phyloP scores from a whole-genome alignment of 148 eudicot genomes.

The Pouteria glomerata region DNA sequence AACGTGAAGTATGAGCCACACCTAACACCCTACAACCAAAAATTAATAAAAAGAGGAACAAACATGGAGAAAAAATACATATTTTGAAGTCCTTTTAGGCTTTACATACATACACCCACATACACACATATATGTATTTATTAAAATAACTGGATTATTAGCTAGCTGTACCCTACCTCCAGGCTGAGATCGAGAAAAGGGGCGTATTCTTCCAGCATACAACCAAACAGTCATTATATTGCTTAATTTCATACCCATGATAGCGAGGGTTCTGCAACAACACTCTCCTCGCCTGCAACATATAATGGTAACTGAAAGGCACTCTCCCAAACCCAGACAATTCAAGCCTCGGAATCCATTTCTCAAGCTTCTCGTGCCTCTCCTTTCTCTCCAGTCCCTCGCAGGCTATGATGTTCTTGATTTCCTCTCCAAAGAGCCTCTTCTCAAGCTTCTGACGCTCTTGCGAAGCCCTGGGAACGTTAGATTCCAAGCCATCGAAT shows the following conservation, averaged over 20 bases:
- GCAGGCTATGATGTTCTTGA: constrained; percentile 58
- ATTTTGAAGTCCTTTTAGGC: too few relatives aligned
- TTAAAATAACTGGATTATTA: too few relatives aligned
- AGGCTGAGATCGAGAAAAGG: constrained; percentile 51
- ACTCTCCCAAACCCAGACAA: constrained; percentile 43
- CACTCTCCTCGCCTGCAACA: constrained; percentile 39
- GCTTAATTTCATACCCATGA: constrained; percentile 42
- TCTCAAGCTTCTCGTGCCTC: constrained; percentile 68
- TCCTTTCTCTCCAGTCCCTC: constrained; percentile 54
- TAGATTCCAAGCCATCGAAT: constrained; percentile 59
- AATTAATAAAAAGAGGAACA: too few relatives aligned
- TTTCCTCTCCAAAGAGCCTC: constrained; percentile 58
- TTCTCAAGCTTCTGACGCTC: constrained; percentile 63
- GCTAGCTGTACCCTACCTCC: constrained; percentile 47
- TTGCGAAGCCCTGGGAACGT: constrained; percentile 26
- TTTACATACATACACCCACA: too few relatives aligned
- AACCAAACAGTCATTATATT: constrained; percentile 37
- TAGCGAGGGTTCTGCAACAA: constrained; percentile 44
- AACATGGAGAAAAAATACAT: too few relatives aligned
- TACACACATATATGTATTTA: too few relatives aligned
- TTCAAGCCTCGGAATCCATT: constrained; percentile 54
- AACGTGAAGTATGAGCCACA: too few relatives aligned
- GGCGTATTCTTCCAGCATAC: constrained; percentile 61
- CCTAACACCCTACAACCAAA: too few relatives aligned
- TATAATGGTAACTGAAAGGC: constrained; percentile 37